phyloP scores from a whole-genome alignment of 352 stramenopile species.

The Pythium brachiatum region DNA sequence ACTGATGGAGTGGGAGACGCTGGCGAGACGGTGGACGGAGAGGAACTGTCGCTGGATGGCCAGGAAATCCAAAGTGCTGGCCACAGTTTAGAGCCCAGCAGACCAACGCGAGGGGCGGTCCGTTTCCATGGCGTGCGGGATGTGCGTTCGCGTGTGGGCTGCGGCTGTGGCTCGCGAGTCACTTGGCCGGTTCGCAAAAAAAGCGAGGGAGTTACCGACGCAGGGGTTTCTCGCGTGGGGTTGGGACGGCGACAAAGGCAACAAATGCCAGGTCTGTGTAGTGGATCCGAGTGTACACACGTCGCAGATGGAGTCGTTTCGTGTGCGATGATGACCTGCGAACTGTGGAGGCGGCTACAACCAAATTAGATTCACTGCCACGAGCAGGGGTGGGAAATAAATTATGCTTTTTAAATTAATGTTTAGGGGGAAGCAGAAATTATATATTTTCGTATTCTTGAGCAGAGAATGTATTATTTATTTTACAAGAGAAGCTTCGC shows the following conservation, averaged over 20 bases:
- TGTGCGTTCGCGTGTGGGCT: background rate
- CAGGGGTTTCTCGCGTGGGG: background rate
- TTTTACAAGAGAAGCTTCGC: too few relatives aligned
- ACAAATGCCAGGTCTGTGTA: background rate
- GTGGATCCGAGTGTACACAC: background rate
- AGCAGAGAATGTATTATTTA: too few relatives aligned
- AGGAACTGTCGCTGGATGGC: background rate
- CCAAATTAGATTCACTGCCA: background rate
- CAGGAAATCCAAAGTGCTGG: constrained; percentile 1
- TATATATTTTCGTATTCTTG: too few relatives aligned
- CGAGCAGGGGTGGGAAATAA: background rate
- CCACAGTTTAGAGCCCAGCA: background rate
- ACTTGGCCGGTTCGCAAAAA: background rate
- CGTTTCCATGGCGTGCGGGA: background rate
- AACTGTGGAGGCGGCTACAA: background rate
- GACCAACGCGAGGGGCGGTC: background rate
- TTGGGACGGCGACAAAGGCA: background rate
- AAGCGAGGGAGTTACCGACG: background rate
- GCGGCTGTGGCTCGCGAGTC: background rate
- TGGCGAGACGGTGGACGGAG: background rate
- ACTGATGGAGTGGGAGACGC: background rate
- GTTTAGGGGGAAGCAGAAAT: too few relatives aligned
- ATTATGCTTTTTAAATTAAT: too few relatives aligned
- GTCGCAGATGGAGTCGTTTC: background rate
- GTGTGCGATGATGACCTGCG: background rate